Evolutionary conservation across 805 yeast species (phyloP), one percentile per base, ranked within the genome.

Genomic region (Ogataea nitratoaversa): DNA sequence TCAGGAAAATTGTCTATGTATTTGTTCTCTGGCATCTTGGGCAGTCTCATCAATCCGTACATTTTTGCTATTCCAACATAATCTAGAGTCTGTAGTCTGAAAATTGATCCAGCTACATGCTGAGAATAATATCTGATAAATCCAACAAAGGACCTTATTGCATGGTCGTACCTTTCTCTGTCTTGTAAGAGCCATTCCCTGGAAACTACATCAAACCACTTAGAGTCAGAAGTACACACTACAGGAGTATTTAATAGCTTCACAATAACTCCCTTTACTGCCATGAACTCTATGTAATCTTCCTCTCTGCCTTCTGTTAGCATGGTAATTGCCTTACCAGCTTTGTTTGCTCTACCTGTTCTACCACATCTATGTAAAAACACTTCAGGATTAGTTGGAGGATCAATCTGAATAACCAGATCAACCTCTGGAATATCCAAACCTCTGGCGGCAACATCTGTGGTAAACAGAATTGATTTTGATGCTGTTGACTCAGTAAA

Each of bases 361-460:
- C 99, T 74, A 18, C 99, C 99, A 63, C 91, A 85, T 57, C 99
- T 74, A 60, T 93, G 99, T 32, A 91, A 72, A 56, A 91, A 93
- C 57, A 88, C 78, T 55, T 84, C 95, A 0, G 97, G 87, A 50
- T 90, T 96, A 0, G 88, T 79, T 1, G 99, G 99, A 2, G 98
- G 95, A 48, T 93, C 98, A 19, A 91, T 52, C 58, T 93, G 99
- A n/a, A 93, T 66, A 3, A 91, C 98, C 19, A 90, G 64, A 55
- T 93, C 98, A 8, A 93, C 97, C 39, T 90, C 93, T 0, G 96
- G 95, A 22, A 93, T 82, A 66, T 93, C 99, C 18, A 93, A 76
- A 32, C 99, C 99, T 57, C 99, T 74, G 0, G 98, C 96, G 0
- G 99, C 97, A n/a, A 93, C 96, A 69, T 93, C 99, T 0, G 99